Evolutionary conservation across 768 basidiomycete species (phyloP).

Genomic region (Vararia minispora): DNA sequence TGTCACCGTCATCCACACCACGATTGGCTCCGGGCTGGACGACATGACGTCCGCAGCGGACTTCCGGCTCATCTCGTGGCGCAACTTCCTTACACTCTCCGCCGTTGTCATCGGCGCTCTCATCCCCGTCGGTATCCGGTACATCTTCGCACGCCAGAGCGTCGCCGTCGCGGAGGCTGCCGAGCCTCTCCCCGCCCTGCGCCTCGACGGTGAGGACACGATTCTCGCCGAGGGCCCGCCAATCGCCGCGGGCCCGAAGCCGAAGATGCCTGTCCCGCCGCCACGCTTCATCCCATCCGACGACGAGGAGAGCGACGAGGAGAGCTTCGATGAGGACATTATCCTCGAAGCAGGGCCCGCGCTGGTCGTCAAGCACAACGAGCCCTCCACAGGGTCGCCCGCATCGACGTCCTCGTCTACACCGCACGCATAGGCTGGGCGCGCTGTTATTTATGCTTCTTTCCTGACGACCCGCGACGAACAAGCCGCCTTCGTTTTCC

Average conservation of each 20-base stretch:
- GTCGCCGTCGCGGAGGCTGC: constrained; percentile 26
- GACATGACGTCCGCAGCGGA: constrained; percentile 92
- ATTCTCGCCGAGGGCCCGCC: constrained; percentile 50
- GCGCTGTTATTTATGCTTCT: background rate
- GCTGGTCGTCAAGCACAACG: constrained; percentile 29
- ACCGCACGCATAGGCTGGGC: background rate
- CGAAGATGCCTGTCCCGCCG: constrained; percentile 20
- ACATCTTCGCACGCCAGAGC: constrained; percentile 64
- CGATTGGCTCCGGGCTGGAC: constrained; percentile 87
- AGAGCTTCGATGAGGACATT: constrained; percentile 56
- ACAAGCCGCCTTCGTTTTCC: constrained; percentile 1
- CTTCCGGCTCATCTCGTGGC: constrained; percentile 88
- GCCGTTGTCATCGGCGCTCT: constrained; percentile 87
- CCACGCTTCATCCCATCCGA: constrained; percentile 23
- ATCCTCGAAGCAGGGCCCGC: constrained; percentile 69
- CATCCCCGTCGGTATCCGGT: constrained; percentile 84
- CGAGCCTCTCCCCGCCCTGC: constrained; percentile 25
- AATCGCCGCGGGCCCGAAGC: constrained; percentile 27
- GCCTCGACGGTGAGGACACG: constrained; percentile 23
- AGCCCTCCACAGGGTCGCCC: constrained; percentile 5
- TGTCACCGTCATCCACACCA: constrained; percentile 88
- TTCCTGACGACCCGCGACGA: background rate
- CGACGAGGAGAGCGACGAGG: constrained; percentile 27
- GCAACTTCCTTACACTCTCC: constrained; percentile 76
- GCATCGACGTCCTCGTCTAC: constrained; percentile 1